A percentile compares a stretch with the other conserved stretches of the same genome.
These are phyloP conservation scores for Dryas alaskensis DNA, from an alignment of 306 rosid genomes.

Conservation along the genomic window DNA sequence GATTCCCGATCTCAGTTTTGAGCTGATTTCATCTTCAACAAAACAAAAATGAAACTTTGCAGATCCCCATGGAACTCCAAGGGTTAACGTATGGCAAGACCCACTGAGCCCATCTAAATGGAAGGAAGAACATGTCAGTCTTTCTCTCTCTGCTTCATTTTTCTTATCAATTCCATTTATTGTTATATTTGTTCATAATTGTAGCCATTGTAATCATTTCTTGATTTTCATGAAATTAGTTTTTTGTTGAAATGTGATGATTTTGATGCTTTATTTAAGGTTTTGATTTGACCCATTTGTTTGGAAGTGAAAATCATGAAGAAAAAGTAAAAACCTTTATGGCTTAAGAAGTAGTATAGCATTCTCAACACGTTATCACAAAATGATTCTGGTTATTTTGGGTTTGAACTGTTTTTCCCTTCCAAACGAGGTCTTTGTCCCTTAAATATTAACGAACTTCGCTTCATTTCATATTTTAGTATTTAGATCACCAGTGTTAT, in stretches of 20 bases:
- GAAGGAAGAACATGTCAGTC: constrained; percentile 98
- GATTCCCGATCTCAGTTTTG: constrained; percentile 25
- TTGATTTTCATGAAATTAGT: not conserved
- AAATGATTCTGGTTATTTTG: not conserved
- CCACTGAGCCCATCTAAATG: constrained; percentile 91
- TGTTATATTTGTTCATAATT: constrained; percentile 1
- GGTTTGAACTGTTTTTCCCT: not conserved
- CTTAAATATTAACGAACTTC: not conserved
- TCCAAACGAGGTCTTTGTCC: not conserved
- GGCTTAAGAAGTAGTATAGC: too few relatives aligned
- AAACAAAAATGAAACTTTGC: constrained; percentile 17
- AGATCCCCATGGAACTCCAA: constrained; percentile 88
- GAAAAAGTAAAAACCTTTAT: not conserved
- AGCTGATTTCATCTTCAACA: not conserved
- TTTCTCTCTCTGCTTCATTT: constrained; percentile 1
- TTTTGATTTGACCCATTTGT: not conserved
- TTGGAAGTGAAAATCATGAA: not conserved
- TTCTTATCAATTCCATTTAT: not conserved
- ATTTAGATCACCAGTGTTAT: not conserved
- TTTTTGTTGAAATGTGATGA: not conserved
- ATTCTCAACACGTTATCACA: not conserved
- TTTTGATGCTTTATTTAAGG: not conserved
- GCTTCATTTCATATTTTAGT: not conserved
- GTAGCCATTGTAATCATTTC: not conserved
- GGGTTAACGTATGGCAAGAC: constrained; percentile 72